These are phyloP conservation scores for Hericium coralloides DNA, from an alignment of 768 basidiomycete species.

Conservation along the genomic window DNA sequence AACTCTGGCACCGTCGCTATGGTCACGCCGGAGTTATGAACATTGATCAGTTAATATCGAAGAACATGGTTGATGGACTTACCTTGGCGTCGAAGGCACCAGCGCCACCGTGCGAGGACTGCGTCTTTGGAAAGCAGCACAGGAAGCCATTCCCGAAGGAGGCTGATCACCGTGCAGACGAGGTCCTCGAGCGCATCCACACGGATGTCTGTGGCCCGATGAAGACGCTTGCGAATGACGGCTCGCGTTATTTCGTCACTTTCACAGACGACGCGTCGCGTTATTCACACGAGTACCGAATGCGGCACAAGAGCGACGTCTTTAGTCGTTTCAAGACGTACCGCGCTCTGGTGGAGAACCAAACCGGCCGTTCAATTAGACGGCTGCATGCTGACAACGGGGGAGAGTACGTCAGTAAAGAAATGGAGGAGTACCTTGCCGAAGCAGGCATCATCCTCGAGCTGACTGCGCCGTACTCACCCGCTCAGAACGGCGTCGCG, in stretches of 20 bases:
- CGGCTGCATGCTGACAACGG: background rate
- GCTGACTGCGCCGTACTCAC: slow-evolving; percentile 26
- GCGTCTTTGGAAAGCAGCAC: background rate
- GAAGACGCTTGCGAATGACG: background rate
- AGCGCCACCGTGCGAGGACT: background rate
- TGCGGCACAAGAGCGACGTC: slow-evolving; percentile 3
- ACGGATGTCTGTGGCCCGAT: too few relatives aligned
- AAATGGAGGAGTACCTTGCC: background rate
- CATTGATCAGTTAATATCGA: background rate
- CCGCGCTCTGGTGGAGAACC: background rate
- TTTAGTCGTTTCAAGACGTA: background rate
- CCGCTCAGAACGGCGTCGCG: slow-evolving; percentile 28
- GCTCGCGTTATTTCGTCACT: slow-evolving; percentile 2
- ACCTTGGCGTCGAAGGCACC: too few relatives aligned
- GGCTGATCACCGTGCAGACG: background rate
- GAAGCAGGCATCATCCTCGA: slow-evolving; percentile 4
- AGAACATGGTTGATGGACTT: background rate
- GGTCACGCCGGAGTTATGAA: background rate
- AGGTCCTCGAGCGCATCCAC: too few relatives aligned
- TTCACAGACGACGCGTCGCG: slow-evolving; percentile 9
- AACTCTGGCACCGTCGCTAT: background rate
- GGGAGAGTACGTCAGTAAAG: background rate
- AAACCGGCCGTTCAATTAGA: background rate
- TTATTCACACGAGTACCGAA: slow-evolving; percentile 1
- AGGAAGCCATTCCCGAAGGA: background rate